Conservation (phyloP, 2,329 filamentous ascomycete genomes). For the Trichoderma sp. region DNA sequence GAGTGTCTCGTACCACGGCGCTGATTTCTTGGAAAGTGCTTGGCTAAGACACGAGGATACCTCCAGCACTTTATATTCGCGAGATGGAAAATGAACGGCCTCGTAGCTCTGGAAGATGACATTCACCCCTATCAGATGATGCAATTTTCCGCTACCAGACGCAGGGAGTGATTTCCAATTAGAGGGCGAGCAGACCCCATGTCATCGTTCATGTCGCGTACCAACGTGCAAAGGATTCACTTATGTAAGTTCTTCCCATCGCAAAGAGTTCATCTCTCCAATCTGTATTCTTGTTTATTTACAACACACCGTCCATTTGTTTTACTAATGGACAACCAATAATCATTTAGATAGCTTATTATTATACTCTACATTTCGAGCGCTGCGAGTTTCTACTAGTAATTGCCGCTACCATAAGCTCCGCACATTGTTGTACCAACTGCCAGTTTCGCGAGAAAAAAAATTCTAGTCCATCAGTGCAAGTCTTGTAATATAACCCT, state of each 20-base stretch:
- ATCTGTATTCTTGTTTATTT: neutral
- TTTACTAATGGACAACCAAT: too few relatives aligned
- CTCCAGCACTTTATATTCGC: neutral
- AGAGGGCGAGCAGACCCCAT: neutral
- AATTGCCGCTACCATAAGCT: too few relatives aligned
- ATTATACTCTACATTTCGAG: too few relatives aligned
- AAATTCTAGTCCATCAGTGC: neutral
- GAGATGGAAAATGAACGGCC: neutral
- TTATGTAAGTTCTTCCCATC: neutral
- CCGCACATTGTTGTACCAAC: too few relatives aligned
- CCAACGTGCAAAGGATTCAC: neutral
- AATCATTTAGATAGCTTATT: too few relatives aligned
- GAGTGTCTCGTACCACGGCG: too few relatives aligned
- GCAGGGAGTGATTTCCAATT: neutral
- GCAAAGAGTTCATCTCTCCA: neutral
- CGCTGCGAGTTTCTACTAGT: too few relatives aligned
- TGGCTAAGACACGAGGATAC: neutral
- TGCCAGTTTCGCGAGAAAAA: too few relatives aligned
- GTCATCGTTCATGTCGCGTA: neutral
- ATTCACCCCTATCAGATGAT: neutral
- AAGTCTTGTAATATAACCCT: too few relatives aligned
- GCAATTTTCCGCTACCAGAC: neutral
- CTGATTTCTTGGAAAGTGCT: accelerated
- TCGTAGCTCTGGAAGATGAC: neutral
- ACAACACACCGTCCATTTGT: too few relatives aligned